A percentile compares a stretch with the other conserved stretches of the same genome.
phyloP scores from a whole-genome alignment of 306 rosid genomes.

The Pterocarpus santalinus region DNA sequence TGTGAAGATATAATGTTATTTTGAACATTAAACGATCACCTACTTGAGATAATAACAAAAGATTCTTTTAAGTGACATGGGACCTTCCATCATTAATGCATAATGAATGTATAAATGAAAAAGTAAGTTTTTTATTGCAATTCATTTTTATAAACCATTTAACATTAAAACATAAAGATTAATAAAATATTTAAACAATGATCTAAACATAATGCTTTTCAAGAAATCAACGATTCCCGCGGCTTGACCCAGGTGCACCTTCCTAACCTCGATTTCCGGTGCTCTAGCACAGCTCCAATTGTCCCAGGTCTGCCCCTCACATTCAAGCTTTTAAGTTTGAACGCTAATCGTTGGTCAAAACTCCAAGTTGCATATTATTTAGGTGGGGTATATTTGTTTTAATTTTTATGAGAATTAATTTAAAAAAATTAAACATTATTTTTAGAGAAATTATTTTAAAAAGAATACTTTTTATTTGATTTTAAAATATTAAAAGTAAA shows the following conservation, averaged over 20 bases:
- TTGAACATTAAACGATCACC: background rate
- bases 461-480: no score
- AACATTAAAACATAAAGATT: background rate
- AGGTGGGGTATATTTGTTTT: background rate
- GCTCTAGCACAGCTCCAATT: slow-evolving; percentile 2
- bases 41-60: background rate
- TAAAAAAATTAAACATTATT: no score
- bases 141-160: no score
- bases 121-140: no score
- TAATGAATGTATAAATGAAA: no score
- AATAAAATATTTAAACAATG: background rate
- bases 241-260: background rate
- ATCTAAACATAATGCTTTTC: background rate
- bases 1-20: no score
- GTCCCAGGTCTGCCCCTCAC: background rate
- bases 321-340: slow-evolving; percentile 4
- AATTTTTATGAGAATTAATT: no score
- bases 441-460: background rate
- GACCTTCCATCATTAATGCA: background rate
- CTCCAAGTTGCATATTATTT: background rate
- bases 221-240: background rate
- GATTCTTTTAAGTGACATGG: background rate
- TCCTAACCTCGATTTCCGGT: background rate
- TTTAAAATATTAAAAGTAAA: no score
- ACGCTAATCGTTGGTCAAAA: background rate